Base-by-base conservation (phyloP, 2,329 filamentous ascomycete genomes). In the Alternaria novae-zelandiae region DNA sequence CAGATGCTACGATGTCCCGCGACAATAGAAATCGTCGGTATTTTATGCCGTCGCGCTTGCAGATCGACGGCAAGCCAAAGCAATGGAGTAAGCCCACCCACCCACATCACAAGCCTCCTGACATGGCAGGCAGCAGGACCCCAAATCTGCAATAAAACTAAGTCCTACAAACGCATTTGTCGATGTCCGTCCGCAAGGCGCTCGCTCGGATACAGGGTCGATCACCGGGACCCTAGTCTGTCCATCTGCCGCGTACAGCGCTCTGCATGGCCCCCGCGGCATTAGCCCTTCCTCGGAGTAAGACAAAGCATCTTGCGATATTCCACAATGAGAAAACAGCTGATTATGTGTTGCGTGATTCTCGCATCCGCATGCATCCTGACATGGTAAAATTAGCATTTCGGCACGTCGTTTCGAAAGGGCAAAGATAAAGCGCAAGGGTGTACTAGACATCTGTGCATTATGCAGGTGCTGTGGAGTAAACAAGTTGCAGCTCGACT, bases 51-150 rank as follows among this genome's bases (percentile, higher is more conserved):
- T 6, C 28, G 43, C 11, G 50, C 47, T 36, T 9, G 47, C 17
- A 30, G 46, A 59, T 59, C 47, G 49, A 53, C 47, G 10, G 20
- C 44, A 32, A 54, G 53, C 44, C 58, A 4, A 25, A 4, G 2
- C 36, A 6, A 28, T 26, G 21, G 32, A 20, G 46, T 53, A 28
- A 56, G 46, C 20, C 17, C 45, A 20, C 43, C 57, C 50, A 59
- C 57, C 10, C 50, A 60, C 23, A 30, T 8, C 30, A 55, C 43
- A 56, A 56, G n/a, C 28, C 36, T 49, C 43, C 28, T 1, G 9
- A 51, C 49, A 36, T 51, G 51, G 51, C 50, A 60, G 28, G 28
- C 51, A 56, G 55, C 28, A 56, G 23, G 51, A 60, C 51, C 43
- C n/a, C 26, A 5, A 2, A 12, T 26, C 17, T 41, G 10, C 13